Evolutionary conservation across 2,329 filamentous ascomycete species (phyloP).

Genomic region (Cladosporium cucumerinum): DNA sequence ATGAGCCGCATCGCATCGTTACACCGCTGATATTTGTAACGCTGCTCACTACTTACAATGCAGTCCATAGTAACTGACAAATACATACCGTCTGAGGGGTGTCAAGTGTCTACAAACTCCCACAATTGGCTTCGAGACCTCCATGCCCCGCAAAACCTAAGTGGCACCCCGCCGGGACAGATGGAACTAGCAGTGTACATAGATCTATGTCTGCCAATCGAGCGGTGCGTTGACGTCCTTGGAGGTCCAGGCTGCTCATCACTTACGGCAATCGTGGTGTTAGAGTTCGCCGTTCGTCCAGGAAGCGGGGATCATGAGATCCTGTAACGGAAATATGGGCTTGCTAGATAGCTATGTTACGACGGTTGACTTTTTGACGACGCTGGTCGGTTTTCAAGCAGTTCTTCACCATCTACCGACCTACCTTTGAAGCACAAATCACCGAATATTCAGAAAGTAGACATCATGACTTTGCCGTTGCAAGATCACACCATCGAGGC

Average conservation of each 20-base stretch:
- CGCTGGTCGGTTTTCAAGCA: background rate
- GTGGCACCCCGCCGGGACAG: background rate
- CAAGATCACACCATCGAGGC: conserved; percentile 9
- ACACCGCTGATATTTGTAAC: background rate
- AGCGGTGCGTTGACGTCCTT: background rate
- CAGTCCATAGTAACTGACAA: conserved; percentile 2
- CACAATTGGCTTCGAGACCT: background rate
- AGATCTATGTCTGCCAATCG: conserved; percentile 5
- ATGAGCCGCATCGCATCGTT: background rate
- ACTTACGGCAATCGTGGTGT: background rate
- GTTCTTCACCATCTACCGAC: background rate
- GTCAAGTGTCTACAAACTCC: background rate
- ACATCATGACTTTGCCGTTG: conserved; percentile 5
- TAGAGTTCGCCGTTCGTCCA: conserved; percentile 14
- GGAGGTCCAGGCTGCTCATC: background rate
- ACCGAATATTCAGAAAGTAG: background rate
- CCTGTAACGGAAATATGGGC: background rate
- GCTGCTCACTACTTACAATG: background rate
- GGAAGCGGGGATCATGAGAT: conserved; percentile 2
- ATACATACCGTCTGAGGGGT: conserved; percentile 4
- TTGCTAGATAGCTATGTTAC: background rate
- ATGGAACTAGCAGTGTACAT: background rate
- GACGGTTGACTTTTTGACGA: background rate
- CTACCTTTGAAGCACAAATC: background rate
- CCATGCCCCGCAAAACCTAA: conserved; percentile 3